Conservation (phyloP, 1,139 yeast species). For the Insectozyma bohioensis region DNA sequence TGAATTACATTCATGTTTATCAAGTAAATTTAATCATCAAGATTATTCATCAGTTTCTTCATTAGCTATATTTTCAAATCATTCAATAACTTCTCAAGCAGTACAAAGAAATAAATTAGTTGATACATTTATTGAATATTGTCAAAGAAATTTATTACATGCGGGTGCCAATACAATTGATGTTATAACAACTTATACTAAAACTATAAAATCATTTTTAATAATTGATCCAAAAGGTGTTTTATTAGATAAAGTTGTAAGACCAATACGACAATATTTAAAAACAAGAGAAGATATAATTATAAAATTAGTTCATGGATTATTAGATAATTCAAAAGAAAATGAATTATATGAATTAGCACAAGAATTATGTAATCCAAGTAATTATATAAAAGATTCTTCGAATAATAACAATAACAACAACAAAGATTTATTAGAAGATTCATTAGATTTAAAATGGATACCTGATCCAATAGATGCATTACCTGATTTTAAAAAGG, state of each 20-base stretch:
- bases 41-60: conserved; percentile 8
- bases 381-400: conserved; percentile 10
- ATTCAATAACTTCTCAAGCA: conserved; percentile 26
- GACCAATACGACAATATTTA: conserved; percentile 69
- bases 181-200: conserved; percentile 66
- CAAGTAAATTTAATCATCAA: conserved; percentile 18
- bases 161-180: conserved; percentile 83
- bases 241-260: conserved; percentile 68
- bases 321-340: conserved; percentile 53
- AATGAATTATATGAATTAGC: conserved; percentile 51
- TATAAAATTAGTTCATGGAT: conserved; percentile 66
- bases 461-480: conserved; percentile 93
- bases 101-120: conserved; percentile 56
- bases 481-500: conserved; percentile 75
- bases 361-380: conserved; percentile 39
- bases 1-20: conserved; percentile 59
- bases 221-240: conserved; percentile 89
- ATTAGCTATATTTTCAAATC: conserved; percentile 18
- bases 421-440: conserved; percentile 27
- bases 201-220: conserved; percentile 70
- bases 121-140: conserved; percentile 48
- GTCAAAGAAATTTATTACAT: conserved; percentile 59
- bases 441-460: conserved; percentile 61
- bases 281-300: conserved; percentile 76
- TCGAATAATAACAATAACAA: conserved; percentile 10